phyloP scores from a whole-genome alignment of 139 green algal species.

The Desmodesmus armatus region DNA sequence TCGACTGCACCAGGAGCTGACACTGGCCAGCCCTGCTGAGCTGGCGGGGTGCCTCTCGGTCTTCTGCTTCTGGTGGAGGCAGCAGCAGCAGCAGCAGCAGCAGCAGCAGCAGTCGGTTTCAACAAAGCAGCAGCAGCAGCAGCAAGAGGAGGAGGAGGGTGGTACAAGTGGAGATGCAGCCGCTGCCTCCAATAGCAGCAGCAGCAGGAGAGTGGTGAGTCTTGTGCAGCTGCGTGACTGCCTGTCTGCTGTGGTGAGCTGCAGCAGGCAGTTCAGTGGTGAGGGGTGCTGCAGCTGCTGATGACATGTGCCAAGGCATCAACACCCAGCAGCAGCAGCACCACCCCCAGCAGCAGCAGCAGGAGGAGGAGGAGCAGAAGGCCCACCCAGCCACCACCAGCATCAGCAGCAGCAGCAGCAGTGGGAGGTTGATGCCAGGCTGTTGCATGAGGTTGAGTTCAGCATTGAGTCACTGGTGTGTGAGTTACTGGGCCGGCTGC shows the following conservation, averaged over 20 bases:
- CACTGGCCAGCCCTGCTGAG: constrained; percentile 6
- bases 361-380: not conserved
- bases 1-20: constrained; percentile 8
- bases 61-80: not conserved
- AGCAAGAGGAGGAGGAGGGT: not conserved
- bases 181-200: not conserved
- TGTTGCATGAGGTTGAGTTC: not conserved
- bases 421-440: not conserved
- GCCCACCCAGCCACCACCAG: not conserved
- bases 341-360: no score
- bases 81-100: not conserved
- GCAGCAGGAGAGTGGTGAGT: not conserved
- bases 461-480: not conserved
- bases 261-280: not conserved
- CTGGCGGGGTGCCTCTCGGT: constrained; percentile 27
- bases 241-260: not conserved
- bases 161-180: not conserved
- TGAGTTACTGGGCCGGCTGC: not conserved
- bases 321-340: not conserved
- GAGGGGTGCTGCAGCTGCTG: constrained; percentile 42
- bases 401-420: not conserved
- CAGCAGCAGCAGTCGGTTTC: not conserved
- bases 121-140: not conserved
- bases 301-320: not conserved
- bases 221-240: not conserved